Evolutionary conservation across 305 asterid genomes (phyloP), one percentile per base, ranked within the genome.

Genomic region (Fraxinus angustifolia): DNA sequence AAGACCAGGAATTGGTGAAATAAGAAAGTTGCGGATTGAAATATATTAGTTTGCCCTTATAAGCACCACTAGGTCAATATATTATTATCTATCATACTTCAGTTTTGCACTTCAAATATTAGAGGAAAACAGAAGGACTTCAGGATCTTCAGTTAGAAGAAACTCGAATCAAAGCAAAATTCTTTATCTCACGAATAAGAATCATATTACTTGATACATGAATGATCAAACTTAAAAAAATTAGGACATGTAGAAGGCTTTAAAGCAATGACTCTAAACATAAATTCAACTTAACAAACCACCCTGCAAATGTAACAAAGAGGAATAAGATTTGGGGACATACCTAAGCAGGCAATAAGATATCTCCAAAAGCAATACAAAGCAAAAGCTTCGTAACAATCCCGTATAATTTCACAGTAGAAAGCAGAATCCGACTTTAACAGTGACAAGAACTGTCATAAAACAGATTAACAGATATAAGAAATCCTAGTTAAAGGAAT

Each of bases 321-420:
- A 19, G 8, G n/a, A 62, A 62, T 3, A 62, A 62, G 12, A 8
- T 21, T 26, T 8, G 5, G 33, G 34, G 34, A 23, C 94, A 84
- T 88, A 93, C 99, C 99, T 87, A 95, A 90, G 90, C 99, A 92
- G 85, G 99, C 99, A 78, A 95, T 93, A 84, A 95, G 97, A 87
- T 93, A 95, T 87, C 99, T 93, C 92, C 94, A 98, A 71, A 95
- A 95, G 97, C 98, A 95, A 86, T 95, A 95, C 83, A 95, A 85
- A 11, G 99, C 99, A 86, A 95, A 93, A 70, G 99, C 99, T 89
- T 95, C 99, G 81, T 95, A 95, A 88, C 99, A 95, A 86, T 95
- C 99, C 79, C 99, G 89, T 81, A 95, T 86, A 78, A 91, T 86
- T 90, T 90, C 98, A 84, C 89, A 91, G 89, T 92, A 87, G 92